A percentile compares a stretch with the other conserved stretches of the same genome.
Evolutionary conservation across 73 alveolate species (phyloP).

Genomic region (Paramecium caudatum): DNA sequence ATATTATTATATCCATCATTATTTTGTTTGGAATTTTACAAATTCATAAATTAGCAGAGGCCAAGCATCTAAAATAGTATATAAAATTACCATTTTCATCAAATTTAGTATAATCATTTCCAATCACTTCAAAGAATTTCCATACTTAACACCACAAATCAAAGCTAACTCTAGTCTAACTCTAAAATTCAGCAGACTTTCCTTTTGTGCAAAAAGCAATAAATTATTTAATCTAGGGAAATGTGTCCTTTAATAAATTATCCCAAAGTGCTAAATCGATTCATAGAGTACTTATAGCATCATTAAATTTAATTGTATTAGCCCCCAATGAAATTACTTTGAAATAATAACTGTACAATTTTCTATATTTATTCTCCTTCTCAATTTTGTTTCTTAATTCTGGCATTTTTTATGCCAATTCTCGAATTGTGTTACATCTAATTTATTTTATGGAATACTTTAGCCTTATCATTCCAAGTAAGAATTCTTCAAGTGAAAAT

Average conservation of each 20-base stretch:
- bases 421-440: background rate
- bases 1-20: background rate
- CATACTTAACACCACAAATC: slow-evolving; percentile 59
- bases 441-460: background rate
- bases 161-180: background rate
- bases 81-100: slow-evolving; percentile 14
- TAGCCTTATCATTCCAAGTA: slow-evolving; percentile 41
- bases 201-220: slow-evolving; percentile 9
- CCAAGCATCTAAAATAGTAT: slow-evolving; percentile 16
- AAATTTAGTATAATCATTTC: background rate
- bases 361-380: background rate
- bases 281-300: background rate
- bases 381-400: background rate
- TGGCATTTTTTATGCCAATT: background rate
- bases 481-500: background rate
- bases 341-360: slow-evolving; percentile 20
- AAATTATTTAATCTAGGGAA: background rate
- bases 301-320: background rate
- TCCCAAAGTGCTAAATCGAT: slow-evolving; percentile 25
- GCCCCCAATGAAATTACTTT: background rate
- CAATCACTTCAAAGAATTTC: slow-evolving; percentile 36
- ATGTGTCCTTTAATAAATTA: background rate
- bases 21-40: background rate
- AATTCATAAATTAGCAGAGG: slow-evolving; percentile 14
- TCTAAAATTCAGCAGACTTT: background rate